Base-by-base conservation (phyloP, 805 yeast species). In the Citeromyces matritensis region DNA sequence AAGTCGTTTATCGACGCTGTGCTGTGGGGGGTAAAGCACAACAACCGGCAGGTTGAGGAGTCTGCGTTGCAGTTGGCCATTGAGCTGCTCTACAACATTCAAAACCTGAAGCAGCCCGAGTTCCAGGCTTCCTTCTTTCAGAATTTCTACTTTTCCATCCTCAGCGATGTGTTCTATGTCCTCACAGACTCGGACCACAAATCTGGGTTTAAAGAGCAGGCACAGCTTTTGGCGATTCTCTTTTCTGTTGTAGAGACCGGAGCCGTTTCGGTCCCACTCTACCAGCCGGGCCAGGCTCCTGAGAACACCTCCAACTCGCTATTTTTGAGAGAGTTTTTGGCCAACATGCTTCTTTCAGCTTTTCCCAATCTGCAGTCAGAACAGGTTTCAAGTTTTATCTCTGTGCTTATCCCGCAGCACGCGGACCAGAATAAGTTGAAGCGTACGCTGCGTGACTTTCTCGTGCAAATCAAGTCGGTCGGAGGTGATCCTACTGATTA, bases 21-120 rank as follows among this genome's bases (percentile, higher is more conserved):
- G 29, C 63, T 91, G 47, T 91, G 99, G 99, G 96, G 97, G 0
- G 82, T 91, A 54, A 88, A 91, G 57, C 99, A 91, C 54, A 91
- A 86, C 48, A 86, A 91, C 55, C 74, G 97, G 53, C 97, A 88
- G 34, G 96, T 91, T 34, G 98, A 91, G 55, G 86, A 79, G 39
- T 77, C 77, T 34, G 99, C 98, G 17, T 68, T 91, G 43, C 70
- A 77, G 26, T 65, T 91, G 40, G 82, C 91, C 23, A 64, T 79
- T 35, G 96, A 88, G 48, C 63, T 91, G 38, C 64, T 88, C 37
- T 73, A 71, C 42, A 91, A 91, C 51, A 86, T 91, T 42, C 88
- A 85, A 40, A 71, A 67, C 33, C 60, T 82, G 40, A 84, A 84
- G 4, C 64, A 65, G 39, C 64, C 69, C 19, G 73, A 76, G 30